Evolutionary conservation across 2,329 filamentous ascomycete species (phyloP), one percentile per base, ranked within the genome.

Genomic region (Cercospora berteroae): DNA sequence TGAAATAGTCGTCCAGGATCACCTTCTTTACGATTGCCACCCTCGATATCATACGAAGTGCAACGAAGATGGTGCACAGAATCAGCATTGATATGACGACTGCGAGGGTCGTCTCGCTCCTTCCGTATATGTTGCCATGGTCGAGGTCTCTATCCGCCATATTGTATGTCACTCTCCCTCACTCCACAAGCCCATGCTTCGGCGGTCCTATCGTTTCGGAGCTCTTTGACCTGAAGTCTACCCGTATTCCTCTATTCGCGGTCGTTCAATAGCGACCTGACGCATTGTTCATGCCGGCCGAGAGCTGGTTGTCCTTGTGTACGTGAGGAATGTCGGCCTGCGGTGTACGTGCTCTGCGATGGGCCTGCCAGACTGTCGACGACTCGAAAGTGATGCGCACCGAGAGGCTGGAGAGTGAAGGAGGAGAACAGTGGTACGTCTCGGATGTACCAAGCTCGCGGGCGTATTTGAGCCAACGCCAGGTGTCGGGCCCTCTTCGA

Each of bases 1-100:
- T 95, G 73, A 91, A 87, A 79, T 89, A 90, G 82, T 97, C 94
- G 79, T 96, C 93, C 82, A 87, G 86, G 64, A 85, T 88, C 61
- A 93, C 80, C 64, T 86, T 88, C 72, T 87, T 87, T 65, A 97
- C 89, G 60, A 97, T 89, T 57, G 85, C 87, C 60, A 87, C 83
- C 29, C 93, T 87, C 68, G 91, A 93, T 50, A 92, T 80, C 72
- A 96, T 83, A 64, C 94, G 88, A 39, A 91, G 85, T 50, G 84
- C 83, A 72, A 97, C 91, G 76, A 96, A 94, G 64, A 90, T 75
- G 44, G 90, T 90, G 61, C 91, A 88, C 62, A 94, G 78, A 23
- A 85, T 85, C 69, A 94, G 85, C 61, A 90, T 91, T 20, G 85
- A 82, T 6, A 87, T 85, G n/a, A 89, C 90, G 70, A 93, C 90